Base-by-base conservation (phyloP, 805 yeast genomes). In the Wickerhamiella brachini region DNA sequence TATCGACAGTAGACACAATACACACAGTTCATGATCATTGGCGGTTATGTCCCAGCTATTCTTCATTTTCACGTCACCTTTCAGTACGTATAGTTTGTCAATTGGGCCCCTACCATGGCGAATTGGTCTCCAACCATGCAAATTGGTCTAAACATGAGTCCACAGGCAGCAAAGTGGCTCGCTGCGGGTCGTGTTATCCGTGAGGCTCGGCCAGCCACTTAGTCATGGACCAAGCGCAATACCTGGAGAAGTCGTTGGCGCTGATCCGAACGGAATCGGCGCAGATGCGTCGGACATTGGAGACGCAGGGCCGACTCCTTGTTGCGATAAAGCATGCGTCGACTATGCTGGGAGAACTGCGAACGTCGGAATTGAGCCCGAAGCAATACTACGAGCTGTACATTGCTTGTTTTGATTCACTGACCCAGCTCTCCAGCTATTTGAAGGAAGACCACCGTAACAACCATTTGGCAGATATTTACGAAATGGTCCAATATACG, bases 311-410 rank as follows among this genome's bases (percentile, higher is more conserved):
- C 50, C 79, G 79, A 61, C 73, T 90, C 49, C 81, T 90, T 79
- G 94, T 83, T 62, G 95, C 96, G 1, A 68, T 93, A 52, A 85
- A 87, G 59, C 93, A 88, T 63, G 86, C 95, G 34, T 79, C 95
- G 31, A 78, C 81, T 26, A 79, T 88, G 69, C 71, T 93, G 50
- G 79, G 81, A 34, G 97, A 89, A 67, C 70, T 90, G 49, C 73
- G 97, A 50, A 83, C 90, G 3, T 78, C 82, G 48, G 71, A 73
- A 46, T 71, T 87, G 53, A 74, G 86, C 2, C 97, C 98, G 0
- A 88, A 88, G 63, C 89, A 85, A 65, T 93, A 93, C 72, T 93
- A 93, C 65, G 97, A 89, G 66, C 69, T 93, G 44, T 93, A 90
- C 68, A 83, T 85, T 56, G 72, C 83, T 46, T 81, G 84, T 1